These are phyloP conservation scores for Eucalyptus polybractea DNA, from an alignment of 345 rosid species.

Conservation along the genomic window DNA sequence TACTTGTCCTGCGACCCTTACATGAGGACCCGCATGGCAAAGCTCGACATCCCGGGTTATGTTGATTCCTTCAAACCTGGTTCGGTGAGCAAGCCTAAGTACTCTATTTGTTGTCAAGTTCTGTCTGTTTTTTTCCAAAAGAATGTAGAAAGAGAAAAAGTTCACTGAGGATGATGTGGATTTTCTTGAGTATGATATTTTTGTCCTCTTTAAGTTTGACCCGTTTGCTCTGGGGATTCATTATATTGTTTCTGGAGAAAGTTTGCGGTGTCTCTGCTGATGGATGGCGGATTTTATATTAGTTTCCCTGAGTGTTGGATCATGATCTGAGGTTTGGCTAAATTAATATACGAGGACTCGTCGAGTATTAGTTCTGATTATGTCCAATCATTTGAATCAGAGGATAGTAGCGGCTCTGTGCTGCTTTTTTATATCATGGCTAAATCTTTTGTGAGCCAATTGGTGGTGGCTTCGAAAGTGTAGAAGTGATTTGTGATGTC, in stretches of 20 bases:
- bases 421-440: background rate
- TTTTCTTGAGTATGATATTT: background rate
- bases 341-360: background rate
- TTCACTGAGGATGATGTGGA: background rate
- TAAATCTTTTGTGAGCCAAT: background rate
- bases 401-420: background rate
- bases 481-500: background rate
- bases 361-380: background rate
- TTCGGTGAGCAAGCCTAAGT: background rate
- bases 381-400: background rate
- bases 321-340: background rate
- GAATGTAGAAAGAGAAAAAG: background rate
- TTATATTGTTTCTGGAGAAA: background rate
- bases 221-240: background rate
- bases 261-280: background rate
- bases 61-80: slow-evolving; percentile 2
- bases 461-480: background rate
- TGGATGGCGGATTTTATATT: background rate
- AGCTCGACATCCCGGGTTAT: background rate
- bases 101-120: background rate
- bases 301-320: background rate
- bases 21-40: background rate
- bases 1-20: slow-evolving; percentile 50
- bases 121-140: background rate
- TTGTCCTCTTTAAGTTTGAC: background rate